Conservation (phyloP, 495 filamentous ascomycete genomes). For the Chaetomium fimeti region DNA sequence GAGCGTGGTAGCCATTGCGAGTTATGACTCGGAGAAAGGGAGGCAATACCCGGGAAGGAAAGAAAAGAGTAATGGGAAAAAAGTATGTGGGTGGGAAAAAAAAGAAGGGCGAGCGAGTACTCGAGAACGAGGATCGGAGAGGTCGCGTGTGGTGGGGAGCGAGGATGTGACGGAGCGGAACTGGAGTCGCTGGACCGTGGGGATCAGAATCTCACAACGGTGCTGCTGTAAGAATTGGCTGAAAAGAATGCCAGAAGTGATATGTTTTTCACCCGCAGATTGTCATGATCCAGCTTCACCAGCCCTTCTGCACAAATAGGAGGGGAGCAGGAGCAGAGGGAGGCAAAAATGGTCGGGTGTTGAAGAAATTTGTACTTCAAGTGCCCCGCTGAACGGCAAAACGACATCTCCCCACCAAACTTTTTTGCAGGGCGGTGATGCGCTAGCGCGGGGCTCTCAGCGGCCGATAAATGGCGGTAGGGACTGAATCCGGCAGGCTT, state of each 20-base stretch:
- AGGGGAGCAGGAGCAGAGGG: conserved; percentile 11
- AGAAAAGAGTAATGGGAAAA: background rate
- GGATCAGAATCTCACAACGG: background rate
- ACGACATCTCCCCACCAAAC: conserved; percentile 23
- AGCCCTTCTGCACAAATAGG: conserved; percentile 23
- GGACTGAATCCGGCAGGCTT: conserved; percentile 21
- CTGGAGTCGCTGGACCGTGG: background rate
- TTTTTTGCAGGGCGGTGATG: conserved; percentile 24
- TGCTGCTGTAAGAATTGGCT: background rate
- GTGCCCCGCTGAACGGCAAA: conserved; percentile 26
- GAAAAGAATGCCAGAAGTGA: conserved; percentile 14
- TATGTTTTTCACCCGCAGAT: conserved; percentile 9
- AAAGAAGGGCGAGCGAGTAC: background rate
- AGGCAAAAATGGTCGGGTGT: conserved; percentile 7
- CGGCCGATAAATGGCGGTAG: background rate
- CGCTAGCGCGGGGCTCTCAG: conserved; percentile 30
- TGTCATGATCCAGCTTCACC: conserved; percentile 20
- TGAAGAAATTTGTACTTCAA: conserved; percentile 24
- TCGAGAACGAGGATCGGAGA: no score
- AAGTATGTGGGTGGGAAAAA: conserved; percentile 8
- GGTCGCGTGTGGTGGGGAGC: conserved; percentile 4
- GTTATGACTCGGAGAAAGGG: background rate
- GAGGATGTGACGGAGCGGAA: conserved; percentile 1
- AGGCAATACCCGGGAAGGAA: conserved; percentile 7
- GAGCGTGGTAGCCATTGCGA: conserved; percentile 44